A percentile compares a stretch with the other conserved stretches of the same genome.
Evolutionary conservation across 306 rosid species (phyloP).

Genomic region (Comarum palustre): DNA sequence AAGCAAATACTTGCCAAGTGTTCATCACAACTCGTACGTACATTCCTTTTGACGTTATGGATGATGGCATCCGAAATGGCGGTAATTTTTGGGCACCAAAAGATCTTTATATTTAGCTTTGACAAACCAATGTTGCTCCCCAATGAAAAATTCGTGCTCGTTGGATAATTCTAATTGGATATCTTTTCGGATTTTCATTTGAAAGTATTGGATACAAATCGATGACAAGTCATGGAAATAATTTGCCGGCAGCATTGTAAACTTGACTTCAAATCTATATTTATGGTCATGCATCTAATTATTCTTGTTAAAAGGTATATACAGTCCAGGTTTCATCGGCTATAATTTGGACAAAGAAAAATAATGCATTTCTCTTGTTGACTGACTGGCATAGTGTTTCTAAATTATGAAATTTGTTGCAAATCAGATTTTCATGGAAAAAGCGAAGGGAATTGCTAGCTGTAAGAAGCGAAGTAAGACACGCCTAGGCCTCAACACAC

Average conservation of each 20-base stretch:
- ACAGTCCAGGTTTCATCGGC: background rate
- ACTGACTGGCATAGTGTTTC: background rate
- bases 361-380: background rate
- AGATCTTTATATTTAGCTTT: background rate
- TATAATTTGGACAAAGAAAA: background rate
- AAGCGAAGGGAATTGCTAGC: background rate
- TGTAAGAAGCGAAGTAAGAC: background rate
- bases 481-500: no score
- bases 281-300: background rate
- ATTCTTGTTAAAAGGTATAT: background rate
- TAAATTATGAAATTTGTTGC: background rate
- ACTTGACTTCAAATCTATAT: background rate
- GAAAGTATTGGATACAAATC: background rate
- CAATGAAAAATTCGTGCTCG: background rate
- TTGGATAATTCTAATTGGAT: background rate
- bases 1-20: background rate
- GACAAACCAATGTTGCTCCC: background rate
- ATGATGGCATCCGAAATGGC: background rate
- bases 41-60: background rate
- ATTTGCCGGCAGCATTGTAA: background rate
- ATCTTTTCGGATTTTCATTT: background rate
- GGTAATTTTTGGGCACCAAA: background rate
- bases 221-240: background rate
- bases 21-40: background rate
- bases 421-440: background rate